Conservation (phyloP, 176 grass and related monocot genomes). For the Paspalum notatum region DNA sequence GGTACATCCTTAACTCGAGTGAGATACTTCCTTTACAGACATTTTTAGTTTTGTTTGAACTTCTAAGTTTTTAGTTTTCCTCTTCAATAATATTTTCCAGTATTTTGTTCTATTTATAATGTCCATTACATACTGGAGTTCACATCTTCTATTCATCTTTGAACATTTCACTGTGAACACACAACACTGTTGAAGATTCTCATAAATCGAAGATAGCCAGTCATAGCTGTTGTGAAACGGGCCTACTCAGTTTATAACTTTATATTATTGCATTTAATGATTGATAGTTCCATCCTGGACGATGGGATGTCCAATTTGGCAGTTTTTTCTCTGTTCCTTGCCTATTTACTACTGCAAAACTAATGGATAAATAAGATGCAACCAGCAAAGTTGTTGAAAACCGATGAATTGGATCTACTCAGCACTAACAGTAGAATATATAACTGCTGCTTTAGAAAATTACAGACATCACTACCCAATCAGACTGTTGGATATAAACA, state of each 20-base stretch:
- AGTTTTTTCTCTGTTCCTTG: neutral
- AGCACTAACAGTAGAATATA: slow-evolving; percentile 9
- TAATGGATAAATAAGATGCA: neutral
- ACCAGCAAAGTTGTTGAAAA: slow-evolving; percentile 27
- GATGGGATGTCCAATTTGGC: neutral
- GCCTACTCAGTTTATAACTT: slow-evolving; percentile 1
- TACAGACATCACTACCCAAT: slow-evolving; percentile 6
- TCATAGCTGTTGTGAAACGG: neutral
- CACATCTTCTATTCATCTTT: slow-evolving; percentile 20
- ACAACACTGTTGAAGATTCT: neutral
- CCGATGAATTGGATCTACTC: neutral
- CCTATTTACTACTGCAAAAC: slow-evolving; percentile 14
- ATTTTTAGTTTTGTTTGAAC: neutral
- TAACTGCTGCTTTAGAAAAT: slow-evolving; percentile 17
- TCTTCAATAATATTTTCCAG: slow-evolving; percentile 10
- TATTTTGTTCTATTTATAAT: neutral
- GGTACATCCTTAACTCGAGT: slow-evolving; percentile 42
- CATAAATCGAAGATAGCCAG: slow-evolving; percentile 16
- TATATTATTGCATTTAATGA: slow-evolving; percentile 11
- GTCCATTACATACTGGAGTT: neutral
- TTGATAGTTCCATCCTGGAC: slow-evolving; percentile 2
- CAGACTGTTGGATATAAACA: neutral
- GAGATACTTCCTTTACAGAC: slow-evolving; percentile 9
- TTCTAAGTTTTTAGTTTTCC: slow-evolving; percentile 13
- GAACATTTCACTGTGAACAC: neutral